These are phyloP conservation scores for Sclerotinia sclerotiorum DNA, from an alignment of 2,329 filamentous ascomycete species.

Conservation along the genomic window DNA sequence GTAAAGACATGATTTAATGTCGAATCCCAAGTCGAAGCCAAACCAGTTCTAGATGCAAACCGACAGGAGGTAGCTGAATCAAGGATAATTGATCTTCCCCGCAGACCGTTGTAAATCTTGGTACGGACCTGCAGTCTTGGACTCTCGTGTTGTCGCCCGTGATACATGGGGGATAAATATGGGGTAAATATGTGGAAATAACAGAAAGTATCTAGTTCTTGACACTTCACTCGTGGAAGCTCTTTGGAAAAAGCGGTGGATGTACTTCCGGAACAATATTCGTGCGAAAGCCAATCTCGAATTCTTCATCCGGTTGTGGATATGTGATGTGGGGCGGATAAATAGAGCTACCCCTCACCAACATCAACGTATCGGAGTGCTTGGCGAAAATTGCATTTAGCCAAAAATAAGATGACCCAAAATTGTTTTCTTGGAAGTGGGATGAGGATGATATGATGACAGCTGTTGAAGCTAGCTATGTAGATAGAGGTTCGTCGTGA, in stretches of 20 bases:
- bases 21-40: not conserved
- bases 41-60: not conserved
- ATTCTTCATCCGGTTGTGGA: not conserved
- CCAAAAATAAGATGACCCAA: not conserved
- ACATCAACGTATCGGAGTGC: constrained; percentile 12
- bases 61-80: constrained; percentile 1
- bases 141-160: constrained; percentile 10
- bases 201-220: not conserved
- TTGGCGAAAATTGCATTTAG: constrained; percentile 20
- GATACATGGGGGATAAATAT: not conserved
- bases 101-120: not conserved
- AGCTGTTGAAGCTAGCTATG: constrained; percentile 9
- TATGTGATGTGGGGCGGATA: constrained; percentile 16
- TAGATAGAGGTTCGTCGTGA: not conserved
- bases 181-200: not conserved
- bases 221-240: constrained; percentile 20
- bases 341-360: constrained; percentile 19
- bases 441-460: not conserved
- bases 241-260: not conserved
- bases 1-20: not conserved
- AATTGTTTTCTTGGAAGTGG: constrained; percentile 8
- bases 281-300: constrained; percentile 10
- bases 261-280: constrained; percentile 22
- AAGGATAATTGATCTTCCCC: constrained; percentile 14
- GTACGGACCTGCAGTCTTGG: constrained; percentile 13